Evolutionary conservation across 768 basidiomycete species (phyloP), one percentile per base, ranked within the genome.

Genomic region (Roridomyces roridus): DNA sequence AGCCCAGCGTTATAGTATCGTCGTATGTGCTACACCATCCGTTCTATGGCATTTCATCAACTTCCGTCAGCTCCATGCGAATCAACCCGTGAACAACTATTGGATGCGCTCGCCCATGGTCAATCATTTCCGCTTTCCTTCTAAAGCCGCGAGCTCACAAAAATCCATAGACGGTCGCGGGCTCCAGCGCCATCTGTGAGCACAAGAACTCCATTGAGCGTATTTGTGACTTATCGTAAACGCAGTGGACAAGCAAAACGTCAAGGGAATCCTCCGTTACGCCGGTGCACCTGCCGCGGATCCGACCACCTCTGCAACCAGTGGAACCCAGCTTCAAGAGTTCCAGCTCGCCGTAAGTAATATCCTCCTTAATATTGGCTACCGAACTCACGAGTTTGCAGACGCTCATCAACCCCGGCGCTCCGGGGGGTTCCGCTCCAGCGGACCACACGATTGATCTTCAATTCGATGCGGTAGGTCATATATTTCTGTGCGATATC

Each of bases 221-320:
- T 39, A 14, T 25, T 11, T 9, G 12, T 20, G 11, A 34, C 5
- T 14, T n/a, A n/a, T n/a, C n/a, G n/a, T n/a, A n/a, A n/a, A 6
- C n/a, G 23, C 67, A 25, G 77, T 78, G 51, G 63, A 69, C 12
- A 62, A 61, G 6, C 66, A 72, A 4, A 64, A 64, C 51, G 78
- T 73, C 57, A 72, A 67, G 20, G 80, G 74, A 0, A 74, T 81
- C 47, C 70, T 81, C 7, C 72, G 74, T 28, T 81, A 82, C 53
- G 62, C 63, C 0, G 79, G 77, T 2, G 78, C 80, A 11, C 69
- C 74, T 0, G 36, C 57, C 12, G 55, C 10, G 14, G 78, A 81
- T 0, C 80, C 80, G 1, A 55, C 46, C 0, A 61, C 65, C 4
- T 39, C 42, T 4, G 28, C 34, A 8, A 11, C 14, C 24, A n/a